Percentiles rank a stretch among this genome's conserved stretches.
Evolutionary conservation across 805 yeast genomes (phyloP).

Genomic region (Myxozyma monticola): DNA sequence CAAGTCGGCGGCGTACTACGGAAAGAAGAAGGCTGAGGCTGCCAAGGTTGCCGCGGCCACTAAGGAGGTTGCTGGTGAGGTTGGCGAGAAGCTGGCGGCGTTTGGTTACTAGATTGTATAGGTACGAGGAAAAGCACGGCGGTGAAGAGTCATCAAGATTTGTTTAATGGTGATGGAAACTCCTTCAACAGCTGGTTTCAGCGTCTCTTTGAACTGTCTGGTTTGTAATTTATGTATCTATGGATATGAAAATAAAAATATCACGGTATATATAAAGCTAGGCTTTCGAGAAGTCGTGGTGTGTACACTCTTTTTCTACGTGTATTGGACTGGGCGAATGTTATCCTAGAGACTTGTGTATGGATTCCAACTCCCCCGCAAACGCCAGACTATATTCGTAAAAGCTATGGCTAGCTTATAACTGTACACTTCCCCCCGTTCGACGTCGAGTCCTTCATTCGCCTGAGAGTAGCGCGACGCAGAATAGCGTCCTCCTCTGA

Average conservation of each 20-base stretch:
- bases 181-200: not conserved
- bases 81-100: slow-evolving; percentile 89
- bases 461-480: slow-evolving; percentile 15
- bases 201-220: slow-evolving; percentile 4
- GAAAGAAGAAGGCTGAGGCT: slow-evolving; percentile 94
- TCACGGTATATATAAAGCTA: too few species aligned
- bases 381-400: not conserved
- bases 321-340: too few species aligned
- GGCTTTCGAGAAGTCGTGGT: too few species aligned
- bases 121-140: not conserved
- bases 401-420: not conserved
- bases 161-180: slow-evolving; percentile 1
- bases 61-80: slow-evolving; percentile 86
- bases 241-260: slow-evolving; percentile 8
- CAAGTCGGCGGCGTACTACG: slow-evolving; percentile 98
- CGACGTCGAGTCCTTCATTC: slow-evolving; percentile 15
- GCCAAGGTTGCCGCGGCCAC: slow-evolving; percentile 88
- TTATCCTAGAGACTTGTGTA: too few species aligned
- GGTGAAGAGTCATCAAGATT: slow-evolving; percentile 1
- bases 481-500: slow-evolving; percentile 10
- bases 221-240: slow-evolving; percentile 17
- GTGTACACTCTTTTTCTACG: too few species aligned
- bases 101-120: slow-evolving; percentile 81
- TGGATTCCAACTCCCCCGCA: too few species aligned
- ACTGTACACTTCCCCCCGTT: slow-evolving; percentile 17